A percentile compares a stretch with the other conserved stretches of the same genome.
Evolutionary conservation across 2,329 filamentous ascomycete genomes (phyloP).

Genomic region (Beauveria australis): DNA sequence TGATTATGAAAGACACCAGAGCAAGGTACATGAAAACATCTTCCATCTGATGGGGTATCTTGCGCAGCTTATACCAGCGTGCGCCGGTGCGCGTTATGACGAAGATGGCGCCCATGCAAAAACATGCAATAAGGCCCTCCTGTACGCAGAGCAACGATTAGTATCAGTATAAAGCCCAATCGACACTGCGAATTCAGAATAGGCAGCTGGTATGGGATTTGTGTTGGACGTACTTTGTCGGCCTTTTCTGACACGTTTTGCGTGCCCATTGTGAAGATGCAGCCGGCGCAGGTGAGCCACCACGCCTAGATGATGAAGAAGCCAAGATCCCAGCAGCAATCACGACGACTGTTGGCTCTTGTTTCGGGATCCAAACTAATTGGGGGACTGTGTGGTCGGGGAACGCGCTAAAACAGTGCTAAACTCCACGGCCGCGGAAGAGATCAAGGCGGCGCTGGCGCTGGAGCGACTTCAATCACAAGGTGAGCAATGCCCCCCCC

Average conservation of each 20-base stretch:
- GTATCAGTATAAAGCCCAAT: neutral
- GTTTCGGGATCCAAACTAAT: too few species aligned
- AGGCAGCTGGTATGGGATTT: neutral
- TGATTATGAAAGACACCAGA: constrained; percentile 14
- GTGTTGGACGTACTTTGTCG: constrained; percentile 8
- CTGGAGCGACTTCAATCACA: neutral
- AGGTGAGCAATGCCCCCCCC: neutral
- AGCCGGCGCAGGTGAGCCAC: neutral
- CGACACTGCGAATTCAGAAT: neutral
- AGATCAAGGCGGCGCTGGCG: neutral
- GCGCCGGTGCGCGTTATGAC: constrained; percentile 13
- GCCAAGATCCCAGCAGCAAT: too few species aligned
- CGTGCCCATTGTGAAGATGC: constrained; percentile 10
- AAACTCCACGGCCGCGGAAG: neutral
- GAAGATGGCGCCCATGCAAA: constrained; percentile 13
- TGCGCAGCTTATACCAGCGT: constrained; percentile 15
- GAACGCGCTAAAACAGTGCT: constrained; percentile 1
- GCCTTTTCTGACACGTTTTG: constrained; percentile 11
- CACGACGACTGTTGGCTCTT: too few species aligned
- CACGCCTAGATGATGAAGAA: too few species aligned
- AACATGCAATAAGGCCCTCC: constrained; percentile 11
- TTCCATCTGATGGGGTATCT: constrained; percentile 11
- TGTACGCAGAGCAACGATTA: neutral
- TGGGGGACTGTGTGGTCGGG: neutral
- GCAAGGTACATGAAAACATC: constrained; percentile 16